Evolutionary conservation across 192 early-diverging fungal genomes (phyloP).

Genomic region (Umbelopsis ramanniana): DNA sequence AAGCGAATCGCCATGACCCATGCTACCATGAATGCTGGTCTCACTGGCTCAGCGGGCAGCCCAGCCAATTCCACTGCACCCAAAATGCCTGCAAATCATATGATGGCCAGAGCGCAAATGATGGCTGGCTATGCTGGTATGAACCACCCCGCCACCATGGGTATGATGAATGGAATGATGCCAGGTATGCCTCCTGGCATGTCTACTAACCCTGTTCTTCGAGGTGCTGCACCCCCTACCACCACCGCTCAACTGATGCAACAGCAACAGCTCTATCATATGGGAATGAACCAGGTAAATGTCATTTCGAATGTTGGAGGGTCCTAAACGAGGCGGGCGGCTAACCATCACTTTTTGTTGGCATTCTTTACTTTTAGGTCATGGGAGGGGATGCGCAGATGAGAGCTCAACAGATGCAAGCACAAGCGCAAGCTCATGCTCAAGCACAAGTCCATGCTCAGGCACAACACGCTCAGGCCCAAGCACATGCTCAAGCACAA

Average conservation of each 20-base stretch:
- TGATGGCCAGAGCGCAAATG: conserved; percentile 13
- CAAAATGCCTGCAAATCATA: background rate
- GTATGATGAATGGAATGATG: conserved; percentile 15
- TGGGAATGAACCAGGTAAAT: conserved; percentile 1
- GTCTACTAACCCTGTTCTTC: background rate
- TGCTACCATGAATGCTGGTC: conserved; percentile 4
- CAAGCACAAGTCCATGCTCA: too few relatives aligned
- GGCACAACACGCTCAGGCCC: background rate
- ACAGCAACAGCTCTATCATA: conserved; percentile 9
- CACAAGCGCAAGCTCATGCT: background rate
- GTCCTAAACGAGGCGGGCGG: too few relatives aligned
- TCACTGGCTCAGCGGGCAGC: background rate
- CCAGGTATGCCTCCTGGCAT: conserved; percentile 14
- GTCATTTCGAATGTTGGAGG: too few relatives aligned
- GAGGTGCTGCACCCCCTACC: background rate
- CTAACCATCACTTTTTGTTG: too few relatives aligned
- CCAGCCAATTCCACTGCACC: background rate
- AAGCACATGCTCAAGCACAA: background rate
- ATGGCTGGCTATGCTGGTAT: conserved; percentile 3
- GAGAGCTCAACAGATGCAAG: conserved; percentile 14
- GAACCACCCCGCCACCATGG: background rate
- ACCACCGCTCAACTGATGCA: conserved; percentile 12
- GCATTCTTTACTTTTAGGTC: background rate
- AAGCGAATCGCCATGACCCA: conserved; percentile 8
- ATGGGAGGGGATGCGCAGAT: conserved; percentile 1